Evolutionary conservation across 305 asterid species (phyloP).

Genomic region (Fraxinus xanthoxyloides): DNA sequence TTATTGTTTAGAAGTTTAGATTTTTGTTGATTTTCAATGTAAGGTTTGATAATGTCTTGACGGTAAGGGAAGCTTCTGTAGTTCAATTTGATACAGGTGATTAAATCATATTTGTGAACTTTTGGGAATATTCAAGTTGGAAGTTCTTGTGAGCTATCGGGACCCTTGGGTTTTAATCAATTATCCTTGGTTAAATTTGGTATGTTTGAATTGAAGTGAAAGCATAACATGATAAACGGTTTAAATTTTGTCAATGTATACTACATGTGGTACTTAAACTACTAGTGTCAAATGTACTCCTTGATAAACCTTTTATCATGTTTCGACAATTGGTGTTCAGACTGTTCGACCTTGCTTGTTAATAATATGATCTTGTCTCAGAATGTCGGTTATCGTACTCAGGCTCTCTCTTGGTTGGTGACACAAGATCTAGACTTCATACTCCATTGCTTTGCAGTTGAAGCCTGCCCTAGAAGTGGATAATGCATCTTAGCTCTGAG

Average conservation of each 20-base stretch:
- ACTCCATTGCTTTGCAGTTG: not conserved
- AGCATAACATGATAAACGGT: not conserved
- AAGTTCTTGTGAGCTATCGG: not conserved
- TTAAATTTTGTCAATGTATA: not conserved
- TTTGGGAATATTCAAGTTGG: not conserved
- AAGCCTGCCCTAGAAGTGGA: not conserved
- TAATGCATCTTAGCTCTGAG: not conserved
- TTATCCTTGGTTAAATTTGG: not conserved
- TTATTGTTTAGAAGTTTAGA: not conserved
- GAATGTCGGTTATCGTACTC: not conserved
- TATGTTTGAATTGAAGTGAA: not conserved
- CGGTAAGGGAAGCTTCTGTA: not conserved
- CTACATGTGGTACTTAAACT: not conserved
- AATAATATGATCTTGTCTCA: not conserved
- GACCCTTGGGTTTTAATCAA: not conserved
- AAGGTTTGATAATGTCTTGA: not conserved
- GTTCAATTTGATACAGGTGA: not conserved
- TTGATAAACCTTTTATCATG: not conserved
- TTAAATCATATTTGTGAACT: not conserved
- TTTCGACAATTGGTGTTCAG: not conserved
- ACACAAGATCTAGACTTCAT: not conserved
- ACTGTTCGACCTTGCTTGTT: not conserved
- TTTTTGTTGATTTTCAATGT: not conserved
- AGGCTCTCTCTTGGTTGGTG: not conserved
- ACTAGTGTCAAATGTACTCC: not conserved